Percentiles rank a stretch among this genome's conserved stretches.
Evolutionary conservation across 139 green algal species (phyloP).

Genomic region (Nannochloris sp.): DNA sequence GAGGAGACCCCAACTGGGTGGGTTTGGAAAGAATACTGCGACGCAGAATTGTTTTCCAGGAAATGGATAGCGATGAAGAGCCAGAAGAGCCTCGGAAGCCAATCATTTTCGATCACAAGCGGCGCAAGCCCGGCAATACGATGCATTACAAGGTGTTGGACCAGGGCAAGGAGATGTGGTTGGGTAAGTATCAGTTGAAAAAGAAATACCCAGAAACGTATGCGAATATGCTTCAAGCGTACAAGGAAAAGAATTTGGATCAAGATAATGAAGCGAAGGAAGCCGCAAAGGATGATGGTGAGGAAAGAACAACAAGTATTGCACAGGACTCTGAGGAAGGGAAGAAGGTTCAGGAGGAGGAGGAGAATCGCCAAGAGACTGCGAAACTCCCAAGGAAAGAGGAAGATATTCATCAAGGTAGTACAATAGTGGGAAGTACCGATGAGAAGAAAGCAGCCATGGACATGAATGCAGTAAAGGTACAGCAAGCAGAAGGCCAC

Average conservation of each 20-base stretch:
- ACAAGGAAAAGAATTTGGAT: not conserved
- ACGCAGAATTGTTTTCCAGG: no score
- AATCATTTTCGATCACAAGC: no score
- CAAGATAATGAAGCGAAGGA: not conserved
- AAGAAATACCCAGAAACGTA: not conserved
- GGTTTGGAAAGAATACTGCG: no score
- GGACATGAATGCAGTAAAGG: not conserved
- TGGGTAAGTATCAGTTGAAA: not conserved
- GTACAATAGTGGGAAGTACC: not conserved
- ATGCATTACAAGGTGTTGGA: not conserved
- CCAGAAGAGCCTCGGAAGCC: no score
- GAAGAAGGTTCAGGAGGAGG: not conserved
- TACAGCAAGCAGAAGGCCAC: not conserved
- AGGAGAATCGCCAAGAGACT: not conserved
- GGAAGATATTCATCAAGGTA: not conserved
- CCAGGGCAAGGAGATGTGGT: not conserved
- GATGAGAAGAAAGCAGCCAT: not conserved
- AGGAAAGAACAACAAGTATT: not conserved
- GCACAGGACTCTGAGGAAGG: not conserved
- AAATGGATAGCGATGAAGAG: no score
- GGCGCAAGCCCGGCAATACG: no score
- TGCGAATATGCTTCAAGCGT: not conserved
- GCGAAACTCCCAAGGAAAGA: not conserved
- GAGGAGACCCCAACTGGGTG: no score
- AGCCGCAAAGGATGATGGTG: not conserved